A percentile compares a stretch with the other conserved stretches of the same genome.
These are phyloP conservation scores for Suillus tomentosus DNA, from an alignment of 768 basidiomycete species.

Conservation along the genomic window DNA sequence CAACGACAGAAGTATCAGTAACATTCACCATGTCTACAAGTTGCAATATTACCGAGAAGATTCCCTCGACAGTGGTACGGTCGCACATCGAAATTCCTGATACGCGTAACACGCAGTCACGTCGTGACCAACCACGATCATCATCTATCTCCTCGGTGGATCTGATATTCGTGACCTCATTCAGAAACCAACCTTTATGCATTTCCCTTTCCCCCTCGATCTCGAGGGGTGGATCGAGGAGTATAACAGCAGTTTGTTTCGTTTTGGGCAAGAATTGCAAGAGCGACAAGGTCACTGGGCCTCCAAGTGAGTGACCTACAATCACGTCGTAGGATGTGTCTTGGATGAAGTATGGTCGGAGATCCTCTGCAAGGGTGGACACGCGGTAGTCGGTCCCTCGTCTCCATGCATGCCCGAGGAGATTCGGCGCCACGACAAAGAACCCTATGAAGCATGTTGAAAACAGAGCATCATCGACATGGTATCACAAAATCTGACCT, in stretches of 20 bases:
- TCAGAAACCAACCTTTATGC: neutral
- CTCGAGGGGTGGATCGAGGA: constrained; percentile 19
- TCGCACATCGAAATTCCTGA: constrained; percentile 14
- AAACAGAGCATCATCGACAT: constrained; percentile 6
- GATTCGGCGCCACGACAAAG: constrained; percentile 24
- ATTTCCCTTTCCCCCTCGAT: neutral
- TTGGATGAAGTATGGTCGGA: constrained; percentile 15
- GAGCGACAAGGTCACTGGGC: constrained; percentile 18
- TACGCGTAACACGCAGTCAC: constrained; percentile 11
- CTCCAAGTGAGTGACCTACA: constrained; percentile 24
- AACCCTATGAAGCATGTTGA: constrained; percentile 15
- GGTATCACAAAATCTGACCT: constrained; percentile 13
- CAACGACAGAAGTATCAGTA: neutral
- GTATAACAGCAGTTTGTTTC: constrained; percentile 11
- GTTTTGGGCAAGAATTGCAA: constrained; percentile 17
- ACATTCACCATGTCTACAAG: neutral
- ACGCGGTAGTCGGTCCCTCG: constrained; percentile 15
- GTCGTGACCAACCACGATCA: constrained; percentile 21
- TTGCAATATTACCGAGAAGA: neutral
- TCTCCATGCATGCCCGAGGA: constrained; percentile 19
- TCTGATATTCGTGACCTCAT: neutral
- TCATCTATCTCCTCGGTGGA: neutral
- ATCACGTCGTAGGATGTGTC: constrained; percentile 20
- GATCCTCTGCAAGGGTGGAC: constrained; percentile 17
- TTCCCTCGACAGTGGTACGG: neutral